A percentile compares a stretch with the other conserved stretches of the same genome.
phyloP scores from a whole-genome alignment of 2,329 filamentous ascomycete genomes.

The Cladophialophora immunda region DNA sequence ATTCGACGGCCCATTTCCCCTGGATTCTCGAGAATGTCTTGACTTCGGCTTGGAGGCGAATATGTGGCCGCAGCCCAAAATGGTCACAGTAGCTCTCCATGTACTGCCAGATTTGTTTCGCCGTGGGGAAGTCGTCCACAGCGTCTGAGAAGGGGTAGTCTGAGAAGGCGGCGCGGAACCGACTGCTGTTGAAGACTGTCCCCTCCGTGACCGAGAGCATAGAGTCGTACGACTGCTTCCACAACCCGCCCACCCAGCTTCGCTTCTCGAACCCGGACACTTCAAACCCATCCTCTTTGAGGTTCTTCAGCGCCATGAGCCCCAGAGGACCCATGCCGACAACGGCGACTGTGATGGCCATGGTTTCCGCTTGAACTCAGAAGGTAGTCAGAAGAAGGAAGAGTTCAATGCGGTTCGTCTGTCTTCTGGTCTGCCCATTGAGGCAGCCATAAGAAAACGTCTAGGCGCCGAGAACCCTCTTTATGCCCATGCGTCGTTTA shows the following conservation, averaged over 20 bases:
- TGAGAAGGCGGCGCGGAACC: constrained; percentile 51
- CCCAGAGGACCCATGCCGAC: constrained; percentile 30
- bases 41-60: constrained; percentile 48
- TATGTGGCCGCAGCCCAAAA: constrained; percentile 49
- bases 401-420: neutral
- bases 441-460: neutral
- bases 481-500: neutral
- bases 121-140: constrained; percentile 43
- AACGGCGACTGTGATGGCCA: constrained; percentile 27
- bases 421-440: neutral
- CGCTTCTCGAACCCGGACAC: constrained; percentile 52
- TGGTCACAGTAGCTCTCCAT: constrained; percentile 53
- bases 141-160: constrained; percentile 56
- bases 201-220: constrained; percentile 47
- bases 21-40: constrained; percentile 44
- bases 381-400: neutral
- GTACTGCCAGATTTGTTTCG: constrained; percentile 48
- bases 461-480: neutral
- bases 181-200: constrained; percentile 49
- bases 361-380: neutral
- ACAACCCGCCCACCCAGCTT: constrained; percentile 54
- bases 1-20: constrained; percentile 47
- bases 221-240: constrained; percentile 52
- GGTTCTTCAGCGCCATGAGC: constrained; percentile 47
- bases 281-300: constrained; percentile 56